phyloP scores from a whole-genome alignment of 177 flowering plant species.

The Vitis hybrid region DNA sequence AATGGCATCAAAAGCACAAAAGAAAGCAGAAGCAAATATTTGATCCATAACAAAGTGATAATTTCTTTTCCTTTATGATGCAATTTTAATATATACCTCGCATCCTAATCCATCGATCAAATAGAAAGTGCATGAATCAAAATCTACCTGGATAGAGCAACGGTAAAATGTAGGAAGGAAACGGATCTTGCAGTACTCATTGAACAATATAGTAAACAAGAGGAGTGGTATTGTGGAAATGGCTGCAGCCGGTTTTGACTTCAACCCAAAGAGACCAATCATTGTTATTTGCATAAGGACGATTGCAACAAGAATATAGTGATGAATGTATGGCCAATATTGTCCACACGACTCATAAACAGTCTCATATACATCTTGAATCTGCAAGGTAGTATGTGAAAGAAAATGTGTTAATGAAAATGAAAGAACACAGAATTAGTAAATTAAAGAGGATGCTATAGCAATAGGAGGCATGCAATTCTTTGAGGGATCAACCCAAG shows the following conservation, averaged over 20 bases:
- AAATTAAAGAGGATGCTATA: too few species aligned
- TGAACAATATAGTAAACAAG: constrained; percentile 60
- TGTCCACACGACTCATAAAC: constrained; percentile 77
- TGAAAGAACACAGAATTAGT: background rate
- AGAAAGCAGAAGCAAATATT: too few species aligned
- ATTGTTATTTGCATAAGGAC: constrained; percentile 84
- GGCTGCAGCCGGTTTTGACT: constrained; percentile 76
- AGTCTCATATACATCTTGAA: constrained; percentile 74
- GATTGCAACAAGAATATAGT: constrained; percentile 56
- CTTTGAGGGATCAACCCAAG: too few species aligned
- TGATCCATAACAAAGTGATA: too few species aligned
- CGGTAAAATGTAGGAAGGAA: constrained; percentile 72
- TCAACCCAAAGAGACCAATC: constrained; percentile 89
- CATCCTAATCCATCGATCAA: too few species aligned
- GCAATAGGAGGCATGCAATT: too few species aligned
- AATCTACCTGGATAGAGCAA: constrained; percentile 61
- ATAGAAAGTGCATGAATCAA: background rate
- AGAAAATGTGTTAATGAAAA: background rate
- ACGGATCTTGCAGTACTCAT: constrained; percentile 76
- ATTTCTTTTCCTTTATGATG: too few species aligned
- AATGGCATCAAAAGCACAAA: too few species aligned
- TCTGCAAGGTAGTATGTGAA: constrained; percentile 41
- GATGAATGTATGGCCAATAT: constrained; percentile 84
- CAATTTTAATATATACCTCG: too few species aligned
- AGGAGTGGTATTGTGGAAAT: constrained; percentile 70